Conservation (phyloP, 192 early-diverging fungal species). For the Cetraspora pellucida region DNA sequence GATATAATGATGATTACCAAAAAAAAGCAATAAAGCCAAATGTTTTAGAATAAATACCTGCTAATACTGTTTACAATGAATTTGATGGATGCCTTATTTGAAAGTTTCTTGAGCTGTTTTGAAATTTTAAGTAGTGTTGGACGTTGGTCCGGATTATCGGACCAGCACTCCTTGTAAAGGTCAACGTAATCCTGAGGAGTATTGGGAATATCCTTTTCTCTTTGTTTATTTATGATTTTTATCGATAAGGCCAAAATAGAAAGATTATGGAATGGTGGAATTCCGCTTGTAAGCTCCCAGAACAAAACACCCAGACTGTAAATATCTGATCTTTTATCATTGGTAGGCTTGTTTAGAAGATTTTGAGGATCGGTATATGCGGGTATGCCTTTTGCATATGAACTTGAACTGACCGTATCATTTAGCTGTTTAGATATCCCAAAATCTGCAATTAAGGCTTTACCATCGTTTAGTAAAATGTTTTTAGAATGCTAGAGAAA, state of each 20-base stretch:
- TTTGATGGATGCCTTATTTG: too few species aligned
- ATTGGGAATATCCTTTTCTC: conserved; percentile 33
- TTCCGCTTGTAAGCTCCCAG: conserved; percentile 46
- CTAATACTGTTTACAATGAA: too few species aligned
- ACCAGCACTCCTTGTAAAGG: conserved; percentile 45
- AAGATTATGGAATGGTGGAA: conserved; percentile 31
- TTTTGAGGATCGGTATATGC: conserved; percentile 12
- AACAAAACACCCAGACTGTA: conserved; percentile 47
- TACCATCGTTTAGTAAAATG: conserved; percentile 7
- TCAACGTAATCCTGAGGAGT: conserved; percentile 43
- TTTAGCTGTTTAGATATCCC: conserved; percentile 1
- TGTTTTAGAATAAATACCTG: too few species aligned
- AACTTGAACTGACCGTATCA: neutral
- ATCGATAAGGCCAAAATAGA: neutral
- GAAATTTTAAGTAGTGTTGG: neutral
- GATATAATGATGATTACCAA: too few species aligned
- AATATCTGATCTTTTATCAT: conserved; percentile 45
- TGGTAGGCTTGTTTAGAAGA: neutral
- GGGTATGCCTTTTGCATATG: neutral
- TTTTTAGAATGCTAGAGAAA: conserved; percentile 18
- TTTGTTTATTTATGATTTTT: conserved; percentile 38
- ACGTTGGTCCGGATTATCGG: conserved; percentile 33
- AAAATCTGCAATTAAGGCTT: conserved; percentile 13
- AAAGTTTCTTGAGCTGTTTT: too few species aligned
- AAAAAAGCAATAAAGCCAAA: too few species aligned